Evolutionary conservation across 768 basidiomycete genomes (phyloP).

Genomic region (Russula vinacea): DNA sequence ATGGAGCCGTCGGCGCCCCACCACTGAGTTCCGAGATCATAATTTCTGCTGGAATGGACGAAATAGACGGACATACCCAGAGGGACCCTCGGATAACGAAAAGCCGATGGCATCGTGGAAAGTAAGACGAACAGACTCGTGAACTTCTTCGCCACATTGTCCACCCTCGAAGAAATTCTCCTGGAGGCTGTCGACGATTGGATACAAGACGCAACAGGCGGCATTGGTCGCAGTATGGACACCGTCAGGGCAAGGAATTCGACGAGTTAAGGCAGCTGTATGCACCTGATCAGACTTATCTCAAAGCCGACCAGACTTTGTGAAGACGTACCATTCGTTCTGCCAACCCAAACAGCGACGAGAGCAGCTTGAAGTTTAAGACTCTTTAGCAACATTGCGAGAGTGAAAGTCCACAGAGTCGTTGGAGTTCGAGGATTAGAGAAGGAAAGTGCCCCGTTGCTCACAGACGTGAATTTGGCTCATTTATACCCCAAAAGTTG

Average conservation of each 20-base stretch:
- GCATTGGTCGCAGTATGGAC: slow-evolving; percentile 34
- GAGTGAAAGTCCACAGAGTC: background rate
- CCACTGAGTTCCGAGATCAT: slow-evolving; percentile 26
- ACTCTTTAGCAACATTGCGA: slow-evolving; percentile 31
- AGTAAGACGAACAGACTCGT: slow-evolving; percentile 34
- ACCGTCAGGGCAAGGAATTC: slow-evolving; percentile 36
- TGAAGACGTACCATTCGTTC: slow-evolving; percentile 26
- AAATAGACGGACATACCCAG: slow-evolving; percentile 22
- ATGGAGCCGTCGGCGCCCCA: slow-evolving; percentile 48
- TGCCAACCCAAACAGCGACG: slow-evolving; percentile 22
- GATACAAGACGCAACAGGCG: slow-evolving; percentile 37
- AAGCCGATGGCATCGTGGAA: slow-evolving; percentile 34
- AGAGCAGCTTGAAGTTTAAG: slow-evolving; percentile 16
- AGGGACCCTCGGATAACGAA: slow-evolving; percentile 23
- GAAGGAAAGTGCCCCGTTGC: background rate
- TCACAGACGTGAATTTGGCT: background rate
- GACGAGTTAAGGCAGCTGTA: slow-evolving; percentile 30
- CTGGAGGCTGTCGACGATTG: slow-evolving; percentile 37
- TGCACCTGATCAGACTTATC: background rate
- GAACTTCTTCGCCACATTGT: slow-evolving; percentile 36
- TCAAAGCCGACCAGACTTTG: background rate
- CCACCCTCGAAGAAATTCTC: slow-evolving; percentile 34
- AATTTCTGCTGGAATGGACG: background rate
- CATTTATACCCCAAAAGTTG: slow-evolving; percentile 11
- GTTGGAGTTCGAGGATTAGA: background rate